Evolutionary conservation across 106 monocot species (phyloP), one percentile per base, ranked within the genome.

Genomic region (Dendrobium huoshanense): DNA sequence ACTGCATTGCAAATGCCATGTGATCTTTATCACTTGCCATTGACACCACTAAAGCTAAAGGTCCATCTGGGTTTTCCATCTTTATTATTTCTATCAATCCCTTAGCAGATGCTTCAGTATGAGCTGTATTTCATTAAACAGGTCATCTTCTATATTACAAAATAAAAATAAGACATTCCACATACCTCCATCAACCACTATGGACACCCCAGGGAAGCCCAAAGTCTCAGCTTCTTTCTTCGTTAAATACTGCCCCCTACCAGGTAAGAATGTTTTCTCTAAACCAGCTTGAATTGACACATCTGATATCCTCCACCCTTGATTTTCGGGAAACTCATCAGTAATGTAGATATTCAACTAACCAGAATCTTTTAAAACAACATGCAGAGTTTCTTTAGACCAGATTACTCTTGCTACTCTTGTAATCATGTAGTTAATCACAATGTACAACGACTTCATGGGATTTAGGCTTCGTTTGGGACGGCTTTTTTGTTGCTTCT

Each of bases 11-110:
- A 87, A 99, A 99, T 75, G 88, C 88, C 77, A 89, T 16, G 67
- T 99, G 99, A 79, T 95, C 93, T 80, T 99, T 99, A 78, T 99
- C 99, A 73, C 29, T 92, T 41, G 95, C 99, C 99, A 99, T 99
- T 87, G 93, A 95, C 55, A 99, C 88, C 51, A 99, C 88, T 74
- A 95, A 79, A 77, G 95, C 99, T 61, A 89, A 72, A 27, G 73
- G 73, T 72, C 87, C 85, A 83, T 89, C 55, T 40, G 78, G 79
- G 84, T 81, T 54, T 13, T 56, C 61, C 80, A 84, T 87, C 75
- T 55, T 87, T 42, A 95, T 86, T 75, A 85, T 83, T 22, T 90
- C 93, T 41, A 89, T 87, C 78, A 99, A 84, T 37, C 85, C 89
- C 83, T 87, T 87, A 43, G 99, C 99, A 87, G 99, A 99, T 83